These are phyloP conservation scores for Liriodendron chinense DNA, from an alignment of 164 flowering plant genomes.

Conservation along the genomic window DNA sequence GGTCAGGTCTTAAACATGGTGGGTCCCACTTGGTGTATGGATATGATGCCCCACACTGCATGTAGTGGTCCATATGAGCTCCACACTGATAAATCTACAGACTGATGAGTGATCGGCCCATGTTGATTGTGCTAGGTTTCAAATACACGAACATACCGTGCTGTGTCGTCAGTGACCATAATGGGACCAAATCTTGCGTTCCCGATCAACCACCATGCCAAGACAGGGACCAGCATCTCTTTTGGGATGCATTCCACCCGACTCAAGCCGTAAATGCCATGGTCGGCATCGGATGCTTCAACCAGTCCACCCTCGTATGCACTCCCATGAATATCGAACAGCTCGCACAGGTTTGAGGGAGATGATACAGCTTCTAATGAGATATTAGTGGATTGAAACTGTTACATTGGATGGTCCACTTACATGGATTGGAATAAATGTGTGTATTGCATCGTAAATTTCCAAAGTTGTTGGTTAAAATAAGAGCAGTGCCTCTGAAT, in stretches of 20 bases:
- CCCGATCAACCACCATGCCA: not conserved
- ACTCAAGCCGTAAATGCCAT: not conserved
- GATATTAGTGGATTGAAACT: no score
- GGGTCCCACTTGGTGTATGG: no score
- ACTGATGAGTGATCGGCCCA: not conserved
- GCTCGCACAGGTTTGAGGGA: not conserved
- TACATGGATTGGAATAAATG: no score
- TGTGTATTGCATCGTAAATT: no score
- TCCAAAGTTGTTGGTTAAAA: no score
- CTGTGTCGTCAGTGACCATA: not conserved
- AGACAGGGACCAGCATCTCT: not conserved
- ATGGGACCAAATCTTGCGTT: not conserved
- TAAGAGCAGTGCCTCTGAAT: no score
- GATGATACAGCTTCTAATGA: no score
- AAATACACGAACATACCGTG: not conserved
- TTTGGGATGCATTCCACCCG: not conserved
- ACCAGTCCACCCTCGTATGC: not conserved
- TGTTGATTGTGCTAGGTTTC: not conserved
- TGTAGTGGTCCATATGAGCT: no score
- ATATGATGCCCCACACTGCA: not conserved
- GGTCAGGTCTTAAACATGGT: no score
- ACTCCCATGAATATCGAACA: conserved; percentile 1
- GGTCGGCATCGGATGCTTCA: not conserved
- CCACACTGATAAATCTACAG: no score
- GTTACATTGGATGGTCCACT: no score